Conservation (phyloP, 441 rosid genomes). For the Gossypium trilobum region DNA sequence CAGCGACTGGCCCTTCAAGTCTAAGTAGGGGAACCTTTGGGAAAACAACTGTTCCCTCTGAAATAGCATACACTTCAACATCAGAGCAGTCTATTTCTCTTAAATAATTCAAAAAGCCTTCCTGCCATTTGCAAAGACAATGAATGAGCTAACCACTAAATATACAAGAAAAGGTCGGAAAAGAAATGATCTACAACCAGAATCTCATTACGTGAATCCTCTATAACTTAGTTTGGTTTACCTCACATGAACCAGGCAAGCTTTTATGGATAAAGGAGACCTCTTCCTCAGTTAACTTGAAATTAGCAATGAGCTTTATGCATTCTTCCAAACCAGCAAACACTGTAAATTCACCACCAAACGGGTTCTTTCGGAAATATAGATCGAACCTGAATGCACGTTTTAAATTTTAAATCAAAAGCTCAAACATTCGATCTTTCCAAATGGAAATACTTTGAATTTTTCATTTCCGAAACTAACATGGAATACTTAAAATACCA, state of each 20-base stretch:
- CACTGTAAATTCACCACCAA: conserved; percentile 77
- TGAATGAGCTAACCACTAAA: conserved; percentile 12
- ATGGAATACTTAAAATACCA: not conserved
- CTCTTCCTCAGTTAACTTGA: conserved; percentile 61
- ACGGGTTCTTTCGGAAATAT: conserved; percentile 76
- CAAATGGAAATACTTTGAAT: not conserved
- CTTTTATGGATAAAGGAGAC: conserved; percentile 48
- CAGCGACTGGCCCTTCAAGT: conserved; percentile 87
- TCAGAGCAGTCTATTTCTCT: conserved; percentile 78
- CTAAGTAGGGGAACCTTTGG: conserved; percentile 88
- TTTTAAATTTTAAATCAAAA: not conserved
- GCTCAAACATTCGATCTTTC: not conserved
- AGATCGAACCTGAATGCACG: conserved; percentile 56
- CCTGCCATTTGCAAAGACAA: conserved; percentile 34
- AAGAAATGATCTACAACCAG: not conserved
- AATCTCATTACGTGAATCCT: not conserved
- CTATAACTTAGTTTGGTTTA: conserved; percentile 16
- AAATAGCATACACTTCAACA: conserved; percentile 72
- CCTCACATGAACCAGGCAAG: conserved; percentile 73
- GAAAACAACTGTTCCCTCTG: conserved; percentile 89
- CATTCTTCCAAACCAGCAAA: conserved; percentile 94
- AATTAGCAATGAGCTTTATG: conserved; percentile 70
- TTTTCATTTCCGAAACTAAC: not conserved
- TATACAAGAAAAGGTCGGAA: not conserved
- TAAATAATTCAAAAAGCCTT: conserved; percentile 70